Evolutionary conservation across 257 asterid species (phyloP).

Genomic region (Verbena officinalis): DNA sequence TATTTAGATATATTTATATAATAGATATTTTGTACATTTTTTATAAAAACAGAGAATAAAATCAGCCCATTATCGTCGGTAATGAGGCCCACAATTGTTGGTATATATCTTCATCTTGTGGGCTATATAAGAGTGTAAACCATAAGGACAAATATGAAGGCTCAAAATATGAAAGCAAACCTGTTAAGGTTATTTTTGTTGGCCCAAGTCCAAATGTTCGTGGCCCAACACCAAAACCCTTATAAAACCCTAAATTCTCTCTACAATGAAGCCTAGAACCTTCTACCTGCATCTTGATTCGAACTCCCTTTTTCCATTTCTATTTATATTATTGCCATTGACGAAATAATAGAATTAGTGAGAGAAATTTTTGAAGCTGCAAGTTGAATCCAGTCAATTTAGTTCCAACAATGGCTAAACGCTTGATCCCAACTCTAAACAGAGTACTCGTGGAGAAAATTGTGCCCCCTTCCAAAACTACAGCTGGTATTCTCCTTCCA

Average conservation of each 20-base stretch:
- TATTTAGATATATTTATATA: too few species aligned
- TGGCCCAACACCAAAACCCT: conserved; percentile 24
- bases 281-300: conserved; percentile 28
- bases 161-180: too few species aligned
- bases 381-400: neutral
- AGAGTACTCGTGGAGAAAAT: conserved; percentile 72
- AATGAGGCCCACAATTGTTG: too few species aligned
- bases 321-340: neutral
- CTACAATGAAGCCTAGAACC: conserved; percentile 34
- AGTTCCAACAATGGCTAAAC: conserved; percentile 52
- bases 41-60: too few species aligned
- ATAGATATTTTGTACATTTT: too few species aligned
- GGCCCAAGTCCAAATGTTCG: neutral
- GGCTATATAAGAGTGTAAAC: too few species aligned
- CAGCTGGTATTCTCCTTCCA: conserved; percentile 76
- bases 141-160: too few species aligned
- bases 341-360: neutral
- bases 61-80: too few species aligned
- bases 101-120: too few species aligned
- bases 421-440: conserved; percentile 71
- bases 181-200: too few species aligned
- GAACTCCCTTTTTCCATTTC: neutral
- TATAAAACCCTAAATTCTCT: conserved; percentile 37
- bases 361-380: neutral
- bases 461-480: conserved; percentile 66